phyloP scores from a whole-genome alignment of 768 basidiomycete genomes.

The Fomitopsis pulvina region DNA sequence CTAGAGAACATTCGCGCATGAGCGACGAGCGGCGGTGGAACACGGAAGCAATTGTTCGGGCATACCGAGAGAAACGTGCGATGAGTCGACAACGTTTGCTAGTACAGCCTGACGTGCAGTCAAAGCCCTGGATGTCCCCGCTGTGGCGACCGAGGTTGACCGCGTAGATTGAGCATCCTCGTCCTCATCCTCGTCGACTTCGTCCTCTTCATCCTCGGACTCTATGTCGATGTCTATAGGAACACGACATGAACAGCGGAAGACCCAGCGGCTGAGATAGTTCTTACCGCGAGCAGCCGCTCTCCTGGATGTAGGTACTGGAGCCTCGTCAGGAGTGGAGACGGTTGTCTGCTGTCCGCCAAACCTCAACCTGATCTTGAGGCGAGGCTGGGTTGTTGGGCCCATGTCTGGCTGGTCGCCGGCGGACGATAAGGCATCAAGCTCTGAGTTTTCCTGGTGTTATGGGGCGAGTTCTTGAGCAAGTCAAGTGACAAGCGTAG shows the following conservation, averaged over 20 bases:
- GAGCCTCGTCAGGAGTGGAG: conserved; percentile 14
- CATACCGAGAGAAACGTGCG: conserved; percentile 61
- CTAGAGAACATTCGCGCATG: conserved; percentile 6
- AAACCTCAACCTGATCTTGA: conserved; percentile 60
- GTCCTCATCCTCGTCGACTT: conserved; percentile 35
- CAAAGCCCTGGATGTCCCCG: conserved; percentile 22
- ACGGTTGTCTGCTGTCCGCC: conserved; percentile 26
- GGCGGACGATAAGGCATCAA: conserved; percentile 24
- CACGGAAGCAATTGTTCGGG: background rate
- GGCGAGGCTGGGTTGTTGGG: conserved; percentile 29
- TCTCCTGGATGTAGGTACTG: conserved; percentile 13
- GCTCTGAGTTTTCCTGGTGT: conserved; percentile 25
- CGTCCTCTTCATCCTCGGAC: conserved; percentile 38
- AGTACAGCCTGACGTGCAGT: conserved; percentile 62
- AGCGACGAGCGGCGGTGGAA: background rate
- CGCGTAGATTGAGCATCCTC: conserved; percentile 25
- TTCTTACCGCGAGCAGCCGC: conserved; percentile 11
- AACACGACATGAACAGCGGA: background rate
- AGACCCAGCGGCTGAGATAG: background rate
- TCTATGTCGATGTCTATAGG: conserved; percentile 32
- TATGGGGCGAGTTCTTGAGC: background rate
- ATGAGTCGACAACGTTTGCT: conserved; percentile 59
- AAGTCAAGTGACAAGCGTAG: background rate
- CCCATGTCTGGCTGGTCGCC: conserved; percentile 5
- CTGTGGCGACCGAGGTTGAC: conserved; percentile 21